Percentiles rank a stretch among this genome's conserved stretches.
Conservation (phyloP, 352 stramenopile species). For the Elongisporangium undulatum region DNA sequence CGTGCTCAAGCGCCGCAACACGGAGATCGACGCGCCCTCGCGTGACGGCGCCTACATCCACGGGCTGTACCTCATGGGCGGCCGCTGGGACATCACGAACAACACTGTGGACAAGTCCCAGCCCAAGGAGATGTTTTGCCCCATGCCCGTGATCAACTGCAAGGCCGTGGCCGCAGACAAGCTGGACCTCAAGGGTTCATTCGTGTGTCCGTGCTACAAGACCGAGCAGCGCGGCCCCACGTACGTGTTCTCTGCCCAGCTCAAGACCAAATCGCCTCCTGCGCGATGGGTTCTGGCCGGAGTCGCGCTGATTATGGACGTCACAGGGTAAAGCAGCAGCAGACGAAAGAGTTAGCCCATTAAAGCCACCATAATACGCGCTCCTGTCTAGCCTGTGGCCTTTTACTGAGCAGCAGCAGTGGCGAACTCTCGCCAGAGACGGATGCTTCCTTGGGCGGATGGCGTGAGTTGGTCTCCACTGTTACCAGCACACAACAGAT, state of each 20-base stretch:
- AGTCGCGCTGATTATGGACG: conserved; percentile 96
- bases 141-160: conserved; percentile 98
- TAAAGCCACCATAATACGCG: conserved; percentile 1
- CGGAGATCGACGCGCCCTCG: conserved; percentile 86
- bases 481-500: conserved; percentile 2
- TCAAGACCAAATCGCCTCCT: conserved; percentile 95
- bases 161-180: conserved; percentile 95
- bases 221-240: conserved; percentile 95
- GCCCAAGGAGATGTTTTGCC: conserved; percentile 98
- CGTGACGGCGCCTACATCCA: conserved; percentile 95
- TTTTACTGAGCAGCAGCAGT: not conserved
- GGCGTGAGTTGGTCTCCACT: conserved; percentile 37
- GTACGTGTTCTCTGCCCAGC: conserved; percentile 96
- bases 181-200: conserved; percentile 93
- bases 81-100: conserved; percentile 91
- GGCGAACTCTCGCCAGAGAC: conserved; percentile 37
- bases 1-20: conserved; percentile 92
- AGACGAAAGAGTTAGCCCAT: conserved; percentile 5
- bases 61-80: conserved; percentile 94
- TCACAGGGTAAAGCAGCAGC: conserved; percentile 23
- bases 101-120: conserved; percentile 93
- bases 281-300: conserved; percentile 94
- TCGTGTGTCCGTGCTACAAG: conserved; percentile 96
- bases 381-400: not conserved
- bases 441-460: conserved; percentile 36